These are phyloP conservation scores for Saccharomyces jurei DNA, from an alignment of 805 yeast genomes.

Conservation along the genomic window DNA sequence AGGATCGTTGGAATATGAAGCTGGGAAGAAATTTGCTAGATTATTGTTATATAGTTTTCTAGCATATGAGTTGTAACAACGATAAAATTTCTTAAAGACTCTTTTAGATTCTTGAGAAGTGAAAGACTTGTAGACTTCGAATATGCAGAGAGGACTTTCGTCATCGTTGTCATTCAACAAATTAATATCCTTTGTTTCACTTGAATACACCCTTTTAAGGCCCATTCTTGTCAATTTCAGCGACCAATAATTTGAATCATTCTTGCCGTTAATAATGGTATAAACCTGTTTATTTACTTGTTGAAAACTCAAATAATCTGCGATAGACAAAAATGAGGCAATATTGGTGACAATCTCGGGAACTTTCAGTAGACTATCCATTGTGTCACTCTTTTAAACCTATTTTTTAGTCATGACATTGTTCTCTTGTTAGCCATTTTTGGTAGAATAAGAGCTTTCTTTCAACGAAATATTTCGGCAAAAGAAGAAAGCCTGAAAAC, in stretches of 20 bases:
- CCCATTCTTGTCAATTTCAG: constrained; percentile 18
- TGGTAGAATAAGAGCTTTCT: background rate
- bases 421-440: background rate
- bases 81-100: constrained; percentile 12
- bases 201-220: constrained; percentile 3
- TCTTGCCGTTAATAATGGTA: constrained; percentile 10
- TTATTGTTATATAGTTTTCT: constrained; percentile 18
- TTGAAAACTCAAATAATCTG: constrained; percentile 22
- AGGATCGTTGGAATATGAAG: constrained; percentile 20
- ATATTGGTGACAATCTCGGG: constrained; percentile 17
- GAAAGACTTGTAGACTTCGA: constrained; percentile 14
- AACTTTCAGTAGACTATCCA: constrained; percentile 23
- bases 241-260: constrained; percentile 15
- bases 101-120: constrained; percentile 8
- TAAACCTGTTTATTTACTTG: constrained; percentile 16
- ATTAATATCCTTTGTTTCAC: background rate
- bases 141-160: constrained; percentile 5
- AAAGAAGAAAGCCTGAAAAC: background rate
- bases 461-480: background rate
- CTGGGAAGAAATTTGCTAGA: constrained; percentile 20
- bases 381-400: constrained; percentile 2
- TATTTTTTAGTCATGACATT: background rate
- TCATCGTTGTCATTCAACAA: constrained; percentile 3
- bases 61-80: constrained; percentile 16
- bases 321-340: constrained; percentile 16